Percentiles rank a stretch among this genome's conserved stretches.
Conservation (phyloP, 1,284 basidiomycete genomes). For the Moesziomyces globuligerus region DNA sequence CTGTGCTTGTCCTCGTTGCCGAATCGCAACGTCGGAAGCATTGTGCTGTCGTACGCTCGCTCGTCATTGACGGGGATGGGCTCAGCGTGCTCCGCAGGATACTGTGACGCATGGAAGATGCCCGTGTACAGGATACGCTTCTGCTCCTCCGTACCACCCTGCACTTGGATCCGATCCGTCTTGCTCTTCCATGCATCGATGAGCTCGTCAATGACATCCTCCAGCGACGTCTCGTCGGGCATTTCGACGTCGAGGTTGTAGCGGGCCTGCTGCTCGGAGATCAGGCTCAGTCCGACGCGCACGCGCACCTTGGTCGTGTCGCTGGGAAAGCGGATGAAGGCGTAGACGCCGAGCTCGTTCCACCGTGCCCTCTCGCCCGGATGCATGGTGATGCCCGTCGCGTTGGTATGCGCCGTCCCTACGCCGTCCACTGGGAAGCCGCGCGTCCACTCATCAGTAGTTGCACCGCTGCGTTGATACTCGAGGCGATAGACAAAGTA, state of each 20-base stretch:
- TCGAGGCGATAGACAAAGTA: constrained; percentile 83
- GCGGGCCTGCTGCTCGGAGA: constrained; percentile 79
- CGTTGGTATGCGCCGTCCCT: constrained; percentile 49
- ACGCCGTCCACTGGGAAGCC: constrained; percentile 15
- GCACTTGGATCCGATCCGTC: constrained; percentile 74
- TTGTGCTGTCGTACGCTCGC: not conserved
- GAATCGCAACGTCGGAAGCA: not conserved
- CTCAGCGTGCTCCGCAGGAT: constrained; percentile 81
- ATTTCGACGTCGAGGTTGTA: constrained; percentile 74
- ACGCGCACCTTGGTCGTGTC: constrained; percentile 72
- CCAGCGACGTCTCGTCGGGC: constrained; percentile 71
- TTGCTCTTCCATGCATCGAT: constrained; percentile 79
- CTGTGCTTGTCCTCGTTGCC: constrained; percentile 12
- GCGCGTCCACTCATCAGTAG: constrained; percentile 7
- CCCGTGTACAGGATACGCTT: constrained; percentile 72
- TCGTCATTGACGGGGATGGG: constrained; percentile 58
- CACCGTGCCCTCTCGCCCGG: constrained; percentile 33
- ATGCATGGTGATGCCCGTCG: constrained; percentile 71
- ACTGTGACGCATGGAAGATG: constrained; percentile 70
- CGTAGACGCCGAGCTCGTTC: constrained; percentile 72
- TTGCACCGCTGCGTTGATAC: constrained; percentile 17
- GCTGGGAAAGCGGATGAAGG: constrained; percentile 72
- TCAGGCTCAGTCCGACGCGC: constrained; percentile 80
- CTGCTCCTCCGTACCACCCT: constrained; percentile 73
- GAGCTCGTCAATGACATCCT: constrained; percentile 74